Percentiles rank a stretch among this genome's conserved stretches.
phyloP scores from a whole-genome alignment of 2,329 filamentous ascomycete species.

The Xylariaceae sp. region DNA sequence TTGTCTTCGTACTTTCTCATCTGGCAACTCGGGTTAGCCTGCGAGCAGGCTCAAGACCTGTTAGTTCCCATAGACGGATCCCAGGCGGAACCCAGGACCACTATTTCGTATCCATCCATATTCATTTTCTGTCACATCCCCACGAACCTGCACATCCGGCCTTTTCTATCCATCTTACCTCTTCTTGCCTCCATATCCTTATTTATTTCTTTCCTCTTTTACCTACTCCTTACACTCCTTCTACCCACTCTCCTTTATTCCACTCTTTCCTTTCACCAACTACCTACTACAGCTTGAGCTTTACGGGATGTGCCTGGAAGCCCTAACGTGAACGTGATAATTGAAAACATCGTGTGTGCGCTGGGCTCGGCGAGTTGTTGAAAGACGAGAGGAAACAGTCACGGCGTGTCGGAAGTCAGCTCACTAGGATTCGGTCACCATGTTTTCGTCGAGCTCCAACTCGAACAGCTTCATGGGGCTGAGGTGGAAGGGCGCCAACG shows the following conservation, averaged over 20 bases:
- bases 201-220: conserved; percentile 12
- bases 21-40: conserved; percentile 10
- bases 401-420: conserved; percentile 10
- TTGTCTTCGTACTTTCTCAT: conserved; percentile 16
- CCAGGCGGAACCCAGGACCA: conserved; percentile 16
- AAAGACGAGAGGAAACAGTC: not conserved
- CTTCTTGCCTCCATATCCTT: not conserved
- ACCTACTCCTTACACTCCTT: conserved; percentile 10
- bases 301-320: conserved; percentile 21
- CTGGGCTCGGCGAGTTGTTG: conserved; percentile 1
- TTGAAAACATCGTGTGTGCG: conserved; percentile 12
- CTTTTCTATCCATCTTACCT: conserved; percentile 19
- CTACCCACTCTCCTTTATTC: not conserved
- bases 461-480: conserved; percentile 25
- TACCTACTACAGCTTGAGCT: not conserved
- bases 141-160: conserved; percentile 22
- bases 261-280: not conserved
- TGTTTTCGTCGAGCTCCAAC: conserved; percentile 27
- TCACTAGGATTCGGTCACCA: conserved; percentile 20
- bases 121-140: conserved; percentile 27
- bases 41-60: not conserved
- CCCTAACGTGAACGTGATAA: conserved; percentile 19
- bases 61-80: conserved; percentile 19
- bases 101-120: conserved; percentile 30
- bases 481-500: conserved; percentile 21